phyloP scores from a whole-genome alignment of 1,139 yeast genomes.

The Spathaspora sp. region DNA sequence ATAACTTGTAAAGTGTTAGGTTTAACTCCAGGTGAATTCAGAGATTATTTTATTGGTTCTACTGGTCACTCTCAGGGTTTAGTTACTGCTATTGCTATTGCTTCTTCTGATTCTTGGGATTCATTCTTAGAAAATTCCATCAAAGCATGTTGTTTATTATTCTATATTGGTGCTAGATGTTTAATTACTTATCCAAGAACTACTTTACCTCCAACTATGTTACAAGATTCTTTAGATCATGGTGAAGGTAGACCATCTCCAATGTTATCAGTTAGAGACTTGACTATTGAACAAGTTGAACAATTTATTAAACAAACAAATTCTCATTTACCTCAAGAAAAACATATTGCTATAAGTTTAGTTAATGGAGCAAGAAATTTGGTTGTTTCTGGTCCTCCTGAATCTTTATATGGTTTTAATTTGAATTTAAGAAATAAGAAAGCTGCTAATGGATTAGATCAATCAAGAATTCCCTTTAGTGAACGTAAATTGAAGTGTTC shows the following conservation, averaged over 20 bases:
- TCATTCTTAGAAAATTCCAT: conserved; percentile 69
- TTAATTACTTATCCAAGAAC: conserved; percentile 90
- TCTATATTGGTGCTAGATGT: conserved; percentile 92
- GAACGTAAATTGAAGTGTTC: conserved; percentile 92
- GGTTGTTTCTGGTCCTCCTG: conserved; percentile 98
- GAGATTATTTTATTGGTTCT: conserved; percentile 71
- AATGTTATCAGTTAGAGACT: conserved; percentile 91
- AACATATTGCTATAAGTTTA: conserved; percentile 87
- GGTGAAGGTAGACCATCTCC: conserved; percentile 98
- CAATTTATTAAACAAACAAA: conserved; percentile 80
- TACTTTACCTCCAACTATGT: conserved; percentile 88
- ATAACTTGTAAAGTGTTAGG: conserved; percentile 85
- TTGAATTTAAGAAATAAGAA: conserved; percentile 88
- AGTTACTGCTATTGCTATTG: conserved; percentile 88
- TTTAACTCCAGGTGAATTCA: conserved; percentile 84
- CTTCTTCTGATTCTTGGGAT: conserved; percentile 85
- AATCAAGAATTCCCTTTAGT: conserved; percentile 88
- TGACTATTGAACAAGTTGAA: conserved; percentile 77
- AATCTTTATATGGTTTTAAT: conserved; percentile 95
- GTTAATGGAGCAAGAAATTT: conserved; percentile 94
- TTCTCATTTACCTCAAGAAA: conserved; percentile 87
- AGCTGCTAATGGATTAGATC: conserved; percentile 93
- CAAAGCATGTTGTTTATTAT: conserved; percentile 80
- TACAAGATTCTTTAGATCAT: conserved; percentile 88
- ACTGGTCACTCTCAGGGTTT: conserved; percentile 99